These are phyloP conservation scores for Escovopsis sp. DNA, from an alignment of 2,329 filamentous ascomycete species.

Conservation along the genomic window DNA sequence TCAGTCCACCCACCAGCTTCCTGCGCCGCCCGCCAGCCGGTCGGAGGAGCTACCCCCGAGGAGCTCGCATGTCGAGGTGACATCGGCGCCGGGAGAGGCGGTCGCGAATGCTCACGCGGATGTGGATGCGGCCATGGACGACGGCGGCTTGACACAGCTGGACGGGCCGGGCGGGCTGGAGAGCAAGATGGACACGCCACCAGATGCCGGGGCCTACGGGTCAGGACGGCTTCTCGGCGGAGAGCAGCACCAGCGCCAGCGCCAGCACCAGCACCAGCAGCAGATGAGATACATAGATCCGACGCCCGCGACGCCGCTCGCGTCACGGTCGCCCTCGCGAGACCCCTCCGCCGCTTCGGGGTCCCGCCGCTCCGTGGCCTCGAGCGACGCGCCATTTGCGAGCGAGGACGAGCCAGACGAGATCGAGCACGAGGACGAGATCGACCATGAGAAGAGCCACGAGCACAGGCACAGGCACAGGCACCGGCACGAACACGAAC, in stretches of 20 bases:
- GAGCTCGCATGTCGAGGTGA: conserved; percentile 15
- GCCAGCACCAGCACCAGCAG: conserved; percentile 31
- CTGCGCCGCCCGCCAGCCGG: conserved; percentile 14
- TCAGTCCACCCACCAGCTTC: conserved; percentile 11
- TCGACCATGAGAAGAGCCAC: too few species aligned
- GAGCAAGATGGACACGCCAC: neutral
- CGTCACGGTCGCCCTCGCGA: conserved; percentile 42
- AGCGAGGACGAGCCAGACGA: conserved; percentile 41
- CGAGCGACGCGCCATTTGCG: conserved; percentile 37
- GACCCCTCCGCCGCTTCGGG: conserved; percentile 35
- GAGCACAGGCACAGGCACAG: too few species aligned
- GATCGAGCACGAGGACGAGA: too few species aligned
- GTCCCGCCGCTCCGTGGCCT: conserved; percentile 32
- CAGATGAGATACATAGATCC: conserved; percentile 39
- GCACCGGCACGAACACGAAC: too few species aligned
- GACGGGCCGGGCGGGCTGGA: neutral
- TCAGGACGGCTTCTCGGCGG: too few species aligned
- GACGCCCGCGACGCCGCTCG: conserved; percentile 39
- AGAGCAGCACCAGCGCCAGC: conserved; percentile 25
- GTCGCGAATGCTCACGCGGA: too few species aligned
- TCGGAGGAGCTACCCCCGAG: conserved; percentile 11
- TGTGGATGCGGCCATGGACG: neutral
- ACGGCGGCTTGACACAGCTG: neutral
- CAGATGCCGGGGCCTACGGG: neutral
- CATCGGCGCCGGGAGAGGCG: conserved; percentile 5